Conservation (phyloP, 768 basidiomycete species). For the Lentinula edodes region DNA sequence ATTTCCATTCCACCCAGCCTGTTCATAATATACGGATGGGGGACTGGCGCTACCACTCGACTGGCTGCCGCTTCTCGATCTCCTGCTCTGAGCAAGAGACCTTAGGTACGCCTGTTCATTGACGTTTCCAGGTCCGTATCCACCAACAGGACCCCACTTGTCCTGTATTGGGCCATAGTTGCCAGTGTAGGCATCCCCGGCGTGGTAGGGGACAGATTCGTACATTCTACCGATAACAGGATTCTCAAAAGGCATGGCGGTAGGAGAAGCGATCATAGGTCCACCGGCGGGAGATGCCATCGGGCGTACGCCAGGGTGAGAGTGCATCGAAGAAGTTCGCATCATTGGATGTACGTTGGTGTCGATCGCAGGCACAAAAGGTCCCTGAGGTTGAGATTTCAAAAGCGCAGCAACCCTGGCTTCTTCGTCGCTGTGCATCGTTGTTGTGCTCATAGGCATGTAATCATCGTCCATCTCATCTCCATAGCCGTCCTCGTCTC, state of each 20-base stretch:
- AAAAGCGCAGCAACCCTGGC: neutral
- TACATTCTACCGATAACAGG: conserved; percentile 33
- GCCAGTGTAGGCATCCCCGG: conserved; percentile 14
- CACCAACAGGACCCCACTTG: neutral
- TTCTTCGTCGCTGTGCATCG: conserved; percentile 16
- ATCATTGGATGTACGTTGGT: conserved; percentile 8
- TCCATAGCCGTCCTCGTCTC: conserved; percentile 33
- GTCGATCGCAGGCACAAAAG: neutral
- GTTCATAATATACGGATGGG: neutral
- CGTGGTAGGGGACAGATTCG: conserved; percentile 2
- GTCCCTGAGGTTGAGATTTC: conserved; percentile 12
- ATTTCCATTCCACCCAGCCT: conserved; percentile 6
- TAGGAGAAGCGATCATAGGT: conserved; percentile 41
- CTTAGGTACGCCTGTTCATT: neutral
- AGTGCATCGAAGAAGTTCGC: conserved; percentile 10
- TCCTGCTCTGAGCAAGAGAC: conserved; percentile 1
- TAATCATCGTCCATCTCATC: conserved; percentile 25
- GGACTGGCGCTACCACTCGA: conserved; percentile 14
- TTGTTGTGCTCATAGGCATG: conserved; percentile 10
- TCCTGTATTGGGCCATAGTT: conserved; percentile 10
- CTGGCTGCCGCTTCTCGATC: conserved; percentile 22
- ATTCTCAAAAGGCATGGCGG: conserved; percentile 45
- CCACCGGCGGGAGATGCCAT: conserved; percentile 12
- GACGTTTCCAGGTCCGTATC: conserved; percentile 1
- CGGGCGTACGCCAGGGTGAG: neutral